Evolutionary conservation across 768 basidiomycete genomes (phyloP).

Genomic region (Suillus placidus): DNA sequence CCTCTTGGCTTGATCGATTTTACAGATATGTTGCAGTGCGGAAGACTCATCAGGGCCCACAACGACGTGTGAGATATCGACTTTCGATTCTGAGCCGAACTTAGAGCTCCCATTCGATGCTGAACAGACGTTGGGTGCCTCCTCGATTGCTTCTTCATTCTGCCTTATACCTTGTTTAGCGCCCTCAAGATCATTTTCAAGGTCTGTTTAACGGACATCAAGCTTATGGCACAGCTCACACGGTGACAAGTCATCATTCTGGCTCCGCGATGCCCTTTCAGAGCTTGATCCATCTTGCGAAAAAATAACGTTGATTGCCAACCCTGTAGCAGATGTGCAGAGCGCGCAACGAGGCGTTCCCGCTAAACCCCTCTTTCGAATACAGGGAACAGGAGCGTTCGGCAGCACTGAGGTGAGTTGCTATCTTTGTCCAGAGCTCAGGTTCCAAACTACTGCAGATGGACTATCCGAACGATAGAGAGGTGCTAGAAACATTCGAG

Average conservation of each 20-base stretch:
- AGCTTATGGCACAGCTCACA: neutral
- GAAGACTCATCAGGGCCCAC: constrained; percentile 83
- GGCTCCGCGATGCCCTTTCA: constrained; percentile 90
- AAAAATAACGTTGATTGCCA: constrained; percentile 80
- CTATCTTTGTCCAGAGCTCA: neutral
- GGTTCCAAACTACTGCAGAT: constrained; percentile 52
- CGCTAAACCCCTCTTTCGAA: constrained; percentile 69
- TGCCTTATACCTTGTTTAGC: constrained; percentile 38
- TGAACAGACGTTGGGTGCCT: constrained; percentile 52
- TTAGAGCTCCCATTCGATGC: constrained; percentile 80
- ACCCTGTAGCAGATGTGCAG: constrained; percentile 49
- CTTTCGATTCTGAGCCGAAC: constrained; percentile 81
- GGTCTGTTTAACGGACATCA: constrained; percentile 39
- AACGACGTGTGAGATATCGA: constrained; percentile 84
- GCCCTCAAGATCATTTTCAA: constrained; percentile 85
- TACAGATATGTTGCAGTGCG: constrained; percentile 45
- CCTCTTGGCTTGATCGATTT: constrained; percentile 7
- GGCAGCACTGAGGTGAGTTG: constrained; percentile 77
- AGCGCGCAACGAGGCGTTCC: constrained; percentile 24
- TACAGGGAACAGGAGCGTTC: constrained; percentile 80
- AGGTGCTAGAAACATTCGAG: constrained; percentile 90
- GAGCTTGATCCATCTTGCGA: constrained; percentile 91
- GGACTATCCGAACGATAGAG: constrained; percentile 93
- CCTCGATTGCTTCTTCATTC: neutral
- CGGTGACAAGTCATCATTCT: constrained; percentile 62